Base-by-base conservation (phyloP, 306 rosid species). In the Neltuma alba region DNA sequence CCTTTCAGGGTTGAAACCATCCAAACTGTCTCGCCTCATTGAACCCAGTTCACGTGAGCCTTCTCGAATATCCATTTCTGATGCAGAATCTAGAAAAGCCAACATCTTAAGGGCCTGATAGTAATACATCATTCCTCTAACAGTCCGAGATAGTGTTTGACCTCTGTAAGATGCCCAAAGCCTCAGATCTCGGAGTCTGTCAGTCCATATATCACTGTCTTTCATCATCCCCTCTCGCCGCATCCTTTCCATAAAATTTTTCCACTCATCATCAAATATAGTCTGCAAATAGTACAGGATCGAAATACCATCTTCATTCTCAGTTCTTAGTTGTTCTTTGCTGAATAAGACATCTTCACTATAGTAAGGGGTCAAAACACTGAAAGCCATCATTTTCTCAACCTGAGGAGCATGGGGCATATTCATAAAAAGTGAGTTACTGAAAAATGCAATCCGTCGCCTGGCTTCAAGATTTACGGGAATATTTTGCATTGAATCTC, bases 71-170 rank as follows among this genome's bases (percentile, higher is more conserved):
- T 95, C 99, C 94, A 95, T 83, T 86, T 95, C 98, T 25, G 99
- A 86, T 15, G 99, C 99, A 77, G 98, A 91, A 78, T 95, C 99
- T 76, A 95, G 88, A 89, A 93, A 95, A 30, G 93, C 91, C 87
- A 93, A 81, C 97, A 93, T 93, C 87, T 91, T 95, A 75, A 95
- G 97, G 52, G 99, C 99, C 63, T 94, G 89, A 75, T 89, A 91
- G 79, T 95, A 91, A 81, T 92, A 95, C 97, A 95, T 95, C 99
- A 92, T 95, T 75, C 99, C 99, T 84, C 99, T 86, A 60, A 95
- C 99, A n/a, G 99, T 95, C 47, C 94, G 89, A 2, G 96, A 68
- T 38, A 95, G 86, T 31, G 99, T 92, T 85, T 92, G 99, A 44
- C 99, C 99, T 78, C 99, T 85, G 86, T 82, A 90, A 44, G 99